Conservation (phyloP, 805 yeast genomes). For the Saccharomyces eubayanus region DNA sequence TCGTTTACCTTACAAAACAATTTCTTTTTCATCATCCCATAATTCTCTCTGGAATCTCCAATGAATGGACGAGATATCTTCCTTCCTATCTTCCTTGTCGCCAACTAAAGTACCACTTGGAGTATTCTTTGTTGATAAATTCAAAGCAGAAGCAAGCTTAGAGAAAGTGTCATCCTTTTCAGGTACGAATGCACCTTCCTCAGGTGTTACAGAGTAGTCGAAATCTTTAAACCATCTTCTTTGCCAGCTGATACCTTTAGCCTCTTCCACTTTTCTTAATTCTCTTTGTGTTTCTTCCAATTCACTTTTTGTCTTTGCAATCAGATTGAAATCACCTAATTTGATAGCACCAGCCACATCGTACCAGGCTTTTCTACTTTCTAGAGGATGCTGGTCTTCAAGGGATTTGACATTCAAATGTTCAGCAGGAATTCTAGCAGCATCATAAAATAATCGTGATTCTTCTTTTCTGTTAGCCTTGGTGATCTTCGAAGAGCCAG, state of each 20-base stretch:
- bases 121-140: slow-evolving; percentile 53
- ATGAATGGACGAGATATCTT: slow-evolving; percentile 42
- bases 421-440: slow-evolving; percentile 44
- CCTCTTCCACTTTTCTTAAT: slow-evolving; percentile 65
- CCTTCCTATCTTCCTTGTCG: slow-evolving; percentile 45
- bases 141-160: slow-evolving; percentile 41
- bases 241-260: slow-evolving; percentile 60
- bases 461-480: slow-evolving; percentile 36
- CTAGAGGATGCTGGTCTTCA: slow-evolving; percentile 72
- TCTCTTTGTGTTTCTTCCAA: slow-evolving; percentile 86
- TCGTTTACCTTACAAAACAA: slow-evolving; percentile 31
- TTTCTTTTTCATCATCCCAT: slow-evolving; percentile 56
- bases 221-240: slow-evolving; percentile 71
- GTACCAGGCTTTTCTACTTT: slow-evolving; percentile 87
- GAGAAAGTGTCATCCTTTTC: slow-evolving; percentile 33
- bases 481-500: slow-evolving; percentile 61
- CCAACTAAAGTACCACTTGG: slow-evolving; percentile 59
- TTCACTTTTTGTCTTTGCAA: slow-evolving; percentile 65
- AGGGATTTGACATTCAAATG: slow-evolving; percentile 69
- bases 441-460: slow-evolving; percentile 51
- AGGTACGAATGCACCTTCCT: slow-evolving; percentile 24
- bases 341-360: slow-evolving; percentile 84
- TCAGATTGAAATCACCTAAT: slow-evolving; percentile 65
- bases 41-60: slow-evolving; percentile 61
- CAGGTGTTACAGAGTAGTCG: slow-evolving; percentile 32